Conservation (phyloP, 352 stramenopile species). For the Phytophthora syringae region DNA sequence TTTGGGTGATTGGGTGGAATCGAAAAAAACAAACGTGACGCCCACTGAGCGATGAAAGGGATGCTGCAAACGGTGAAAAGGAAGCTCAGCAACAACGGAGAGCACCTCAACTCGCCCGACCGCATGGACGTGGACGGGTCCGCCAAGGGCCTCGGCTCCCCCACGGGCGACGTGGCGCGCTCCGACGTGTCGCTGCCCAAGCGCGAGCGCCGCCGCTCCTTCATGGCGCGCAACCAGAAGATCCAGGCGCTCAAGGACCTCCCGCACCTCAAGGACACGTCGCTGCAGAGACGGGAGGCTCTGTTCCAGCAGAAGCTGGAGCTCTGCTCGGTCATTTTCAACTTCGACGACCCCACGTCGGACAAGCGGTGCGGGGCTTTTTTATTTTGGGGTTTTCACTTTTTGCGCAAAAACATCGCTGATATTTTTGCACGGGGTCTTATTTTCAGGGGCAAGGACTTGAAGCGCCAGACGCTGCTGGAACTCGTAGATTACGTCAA, state of each 20-base stretch:
- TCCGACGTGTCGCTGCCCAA: conserved; percentile 87
- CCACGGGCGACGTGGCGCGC: conserved; percentile 72
- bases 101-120: conserved; percentile 66
- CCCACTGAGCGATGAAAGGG: conserved; percentile 78
- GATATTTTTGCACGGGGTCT: neutral
- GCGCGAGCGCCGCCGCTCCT: conserved; percentile 81
- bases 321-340: conserved; percentile 96
- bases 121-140: conserved; percentile 68
- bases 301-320: conserved; percentile 97
- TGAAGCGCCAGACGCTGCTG: conserved; percentile 99
- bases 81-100: conserved; percentile 87
- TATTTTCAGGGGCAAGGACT: conserved; percentile 86
- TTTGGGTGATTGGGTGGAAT: conserved; percentile 19
- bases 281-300: conserved; percentile 86
- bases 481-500: conserved; percentile 99
- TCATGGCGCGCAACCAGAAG: conserved; percentile 87
- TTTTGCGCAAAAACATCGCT: neutral
- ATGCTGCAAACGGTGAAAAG: conserved; percentile 92
- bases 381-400: conserved; percentile 7
- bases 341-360: conserved; percentile 96
- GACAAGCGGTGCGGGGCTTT: conserved; percentile 85
- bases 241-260: conserved; percentile 88
- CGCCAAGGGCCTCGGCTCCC: conserved; percentile 40
- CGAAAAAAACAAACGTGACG: conserved; percentile 8
- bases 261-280: conserved; percentile 87